Conservation (phyloP, 495 filamentous ascomycete species). For the Neurospora discreta region DNA sequence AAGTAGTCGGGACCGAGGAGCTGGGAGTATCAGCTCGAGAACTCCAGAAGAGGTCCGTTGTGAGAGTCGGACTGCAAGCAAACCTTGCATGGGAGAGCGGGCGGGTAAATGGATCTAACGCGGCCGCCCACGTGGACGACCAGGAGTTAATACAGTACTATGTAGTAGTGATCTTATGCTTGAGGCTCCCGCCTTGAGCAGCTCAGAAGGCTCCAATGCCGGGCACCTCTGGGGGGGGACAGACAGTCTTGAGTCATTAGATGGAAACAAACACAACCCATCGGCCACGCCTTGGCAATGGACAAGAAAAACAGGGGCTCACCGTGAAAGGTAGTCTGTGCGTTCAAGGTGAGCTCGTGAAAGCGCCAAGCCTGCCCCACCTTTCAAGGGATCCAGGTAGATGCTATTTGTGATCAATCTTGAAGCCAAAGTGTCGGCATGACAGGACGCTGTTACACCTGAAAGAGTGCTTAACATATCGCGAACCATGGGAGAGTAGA, state of each 20-base stretch:
- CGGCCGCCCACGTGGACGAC: neutral
- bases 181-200: no score
- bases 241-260: neutral
- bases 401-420: neutral
- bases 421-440: neutral
- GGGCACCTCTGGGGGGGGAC: no score
- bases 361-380: neutral
- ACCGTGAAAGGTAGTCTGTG: neutral
- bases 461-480: no score
- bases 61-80: neutral
- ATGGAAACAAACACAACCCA: neutral
- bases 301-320: neutral
- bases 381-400: neutral
- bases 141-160: neutral
- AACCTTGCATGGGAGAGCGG: neutral
- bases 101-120: neutral
- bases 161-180: accelerated
- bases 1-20: neutral
- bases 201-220: no score
- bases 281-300: neutral
- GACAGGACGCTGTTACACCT: neutral
- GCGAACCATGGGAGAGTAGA: no score
- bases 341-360: neutral
- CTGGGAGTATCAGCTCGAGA: neutral
- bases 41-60: neutral